These are phyloP conservation scores for Butyriboletus loyo DNA, from an alignment of 768 basidiomycete genomes.

Conservation along the genomic window DNA sequence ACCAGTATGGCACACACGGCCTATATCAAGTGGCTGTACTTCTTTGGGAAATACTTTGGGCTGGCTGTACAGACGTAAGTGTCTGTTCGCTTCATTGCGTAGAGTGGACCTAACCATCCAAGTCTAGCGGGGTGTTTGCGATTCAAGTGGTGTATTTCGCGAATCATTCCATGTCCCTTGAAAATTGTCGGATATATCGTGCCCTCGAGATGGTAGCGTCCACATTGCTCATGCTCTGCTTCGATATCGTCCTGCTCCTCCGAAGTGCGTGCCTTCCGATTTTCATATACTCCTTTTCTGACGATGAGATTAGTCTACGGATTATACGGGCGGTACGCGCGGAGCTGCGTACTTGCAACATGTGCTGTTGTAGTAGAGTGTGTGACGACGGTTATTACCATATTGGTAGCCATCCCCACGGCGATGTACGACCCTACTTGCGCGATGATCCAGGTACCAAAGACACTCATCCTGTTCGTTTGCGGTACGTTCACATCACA, in stretches of 20 bases:
- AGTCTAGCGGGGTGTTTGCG: conserved; percentile 5
- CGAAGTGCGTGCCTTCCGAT: conserved; percentile 15
- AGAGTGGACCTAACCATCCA: background rate
- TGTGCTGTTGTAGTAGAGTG: conserved; percentile 12
- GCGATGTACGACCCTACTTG: conserved; percentile 16
- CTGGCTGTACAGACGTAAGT: conserved; percentile 18
- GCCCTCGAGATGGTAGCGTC: conserved; percentile 10
- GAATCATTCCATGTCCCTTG: background rate
- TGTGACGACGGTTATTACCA: background rate
- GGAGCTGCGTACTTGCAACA: background rate
- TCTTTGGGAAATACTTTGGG: conserved; percentile 22
- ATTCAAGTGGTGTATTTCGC: conserved; percentile 5
- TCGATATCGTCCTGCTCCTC: conserved; percentile 20
- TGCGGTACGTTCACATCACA: conserved; percentile 11
- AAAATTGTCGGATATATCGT: conserved; percentile 13
- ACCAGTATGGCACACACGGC: conserved; percentile 16
- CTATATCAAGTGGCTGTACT: conserved; percentile 26
- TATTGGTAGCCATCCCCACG: background rate
- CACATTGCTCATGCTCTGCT: conserved; percentile 10
- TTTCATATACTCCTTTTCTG: background rate
- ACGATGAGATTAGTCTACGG: conserved; percentile 18
- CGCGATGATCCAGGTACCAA: background rate
- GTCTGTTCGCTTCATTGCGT: background rate
- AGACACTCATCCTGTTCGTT: conserved; percentile 3
- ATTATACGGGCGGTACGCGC: conserved; percentile 5